Evolutionary conservation across 2,329 filamentous ascomycete genomes (phyloP), one percentile per base, ranked within the genome.

Genomic region (Cladorrhinum sp.): DNA sequence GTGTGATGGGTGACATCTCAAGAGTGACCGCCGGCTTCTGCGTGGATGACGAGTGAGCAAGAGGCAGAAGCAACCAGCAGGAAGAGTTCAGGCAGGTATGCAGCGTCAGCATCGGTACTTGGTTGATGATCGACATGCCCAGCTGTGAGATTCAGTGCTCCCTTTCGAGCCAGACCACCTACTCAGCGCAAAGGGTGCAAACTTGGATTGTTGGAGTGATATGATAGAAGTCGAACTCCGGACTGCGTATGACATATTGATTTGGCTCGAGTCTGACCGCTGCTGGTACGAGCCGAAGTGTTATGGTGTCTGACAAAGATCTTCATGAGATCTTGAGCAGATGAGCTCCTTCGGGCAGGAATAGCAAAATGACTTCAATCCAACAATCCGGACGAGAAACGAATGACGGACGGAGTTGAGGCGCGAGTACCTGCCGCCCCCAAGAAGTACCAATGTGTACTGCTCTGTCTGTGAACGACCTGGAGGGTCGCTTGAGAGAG

Each of bases 381-480:
- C 32, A n/a, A n/a, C n/a, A 13, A 32, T 45, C 8, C 5, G 41
- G n/a, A 13, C 3, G 20, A 45, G 36, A 13, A 41, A 6, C 7
- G 25, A 6, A 41, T 13, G 36, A 41, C 4, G 36, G 36, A 13
- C 36, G 29, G 13, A 32, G 13, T 41, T 13, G 16, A 22, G 41
- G 3, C 18, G 41, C n/a, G n/a, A 22, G 53, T 56, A 56, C 53
- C 2, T 29, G 36, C 16, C 3, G 32, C 25, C 24, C 41, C 24
- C 22, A 32, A 32, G 24, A 56, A 38, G 53, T 56, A 56, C 53
- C 53, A 45, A 8, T 16, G 20, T 23, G 53, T 56, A 49, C 38
- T 56, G 32, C 12, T 41, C 29, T 55, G 20, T 41, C 32, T n/a
- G 16, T 45, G 22, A 55, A n/a, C 27, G 2, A 29, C n/a, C 32